Base-by-base conservation (phyloP, 495 filamentous ascomycete genomes). In the Amniculicola lignicola region DNA sequence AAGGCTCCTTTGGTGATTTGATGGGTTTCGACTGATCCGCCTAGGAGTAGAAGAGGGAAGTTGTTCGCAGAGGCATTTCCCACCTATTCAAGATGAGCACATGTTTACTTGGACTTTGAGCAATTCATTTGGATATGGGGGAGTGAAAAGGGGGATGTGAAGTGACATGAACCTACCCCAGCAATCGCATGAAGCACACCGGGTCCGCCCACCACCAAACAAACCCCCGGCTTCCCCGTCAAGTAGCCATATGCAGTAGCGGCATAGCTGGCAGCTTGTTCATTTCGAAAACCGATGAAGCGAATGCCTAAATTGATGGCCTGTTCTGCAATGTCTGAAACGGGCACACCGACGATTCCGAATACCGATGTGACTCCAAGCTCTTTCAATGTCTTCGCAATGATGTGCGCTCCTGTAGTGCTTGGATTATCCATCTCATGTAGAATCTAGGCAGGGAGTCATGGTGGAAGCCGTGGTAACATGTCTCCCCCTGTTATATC, bases 211-310 rank as follows among this genome's bases (percentile, higher is more conserved):
- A 86, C 83, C 9, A 83, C 80, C 18, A 85, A 70, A 65, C 79
- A 84, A 6, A 85, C 77, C 0, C 82, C 83, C 4, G 81, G 81
- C 36, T 64, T 75, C 9, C 82, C 83, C 2, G 80, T 82, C 62
- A 86, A 71, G 57, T 83, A 85, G 19, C 82, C 82, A 74, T 86
- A 84, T 1, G 78, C 79, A 50, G 75, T 79, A 2, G 82, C 82
- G 2, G 82, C 81, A 72, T 85, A 84, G 52, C 75, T 75, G 18
- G 80, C 81, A 10, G 83, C 77, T 65, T 86, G 83, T 53, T 86
- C 82, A 50, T 86, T 86, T 14, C 83, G 69, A 62, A 86, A 85
- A 28, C 73, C 81, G 39, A 85, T 78, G 67, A 85, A 85, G 24
- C 79, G 77, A 55, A 86, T 83, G 1, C 82, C 81, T 24, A 82